A percentile compares a stretch with the other conserved stretches of the same genome.
Conservation (phyloP, 208 protist species). For the Trypanosomatidae sp. region DNA sequence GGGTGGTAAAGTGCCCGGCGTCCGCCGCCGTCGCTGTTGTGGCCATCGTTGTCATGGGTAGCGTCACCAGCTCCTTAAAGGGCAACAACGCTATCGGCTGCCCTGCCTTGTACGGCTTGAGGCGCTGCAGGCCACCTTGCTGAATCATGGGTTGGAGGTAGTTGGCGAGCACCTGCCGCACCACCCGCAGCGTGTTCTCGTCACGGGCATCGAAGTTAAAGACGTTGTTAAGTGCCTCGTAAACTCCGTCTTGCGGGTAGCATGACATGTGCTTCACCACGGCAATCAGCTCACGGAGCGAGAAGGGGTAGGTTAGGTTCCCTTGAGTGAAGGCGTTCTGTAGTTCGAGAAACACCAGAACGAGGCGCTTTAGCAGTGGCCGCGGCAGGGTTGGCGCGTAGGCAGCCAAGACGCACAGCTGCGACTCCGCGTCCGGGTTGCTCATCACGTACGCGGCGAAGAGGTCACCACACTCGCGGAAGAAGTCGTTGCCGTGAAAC, state of each 20-base stretch:
- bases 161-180: conserved; percentile 61
- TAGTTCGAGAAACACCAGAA: conserved; percentile 77
- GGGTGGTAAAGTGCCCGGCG: neutral
- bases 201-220: conserved; percentile 87
- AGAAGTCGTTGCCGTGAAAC: conserved; percentile 96
- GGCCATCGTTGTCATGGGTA: conserved; percentile 9
- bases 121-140: conserved; percentile 40
- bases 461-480: conserved; percentile 90
- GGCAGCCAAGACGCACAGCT: conserved; percentile 75
- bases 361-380: conserved; percentile 53
- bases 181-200: conserved; percentile 67
- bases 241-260: conserved; percentile 89
- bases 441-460: conserved; percentile 91
- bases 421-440: conserved; percentile 86
- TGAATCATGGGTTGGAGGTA: conserved; percentile 43
- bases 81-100: conserved; percentile 32
- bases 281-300: conserved; percentile 93
- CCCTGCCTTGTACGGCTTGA: conserved; percentile 47
- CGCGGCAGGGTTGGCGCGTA: conserved; percentile 74
- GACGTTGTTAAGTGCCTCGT: conserved; percentile 78
- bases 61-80: conserved; percentile 26
- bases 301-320: conserved; percentile 90
- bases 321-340: conserved; percentile 80
- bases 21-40: neutral
- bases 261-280: conserved; percentile 92